A percentile compares a stretch with the other conserved stretches of the same genome.
Evolutionary conservation across 2,329 filamentous ascomycete genomes (phyloP).

Genomic region (Pyrenochaeta sp.): DNA sequence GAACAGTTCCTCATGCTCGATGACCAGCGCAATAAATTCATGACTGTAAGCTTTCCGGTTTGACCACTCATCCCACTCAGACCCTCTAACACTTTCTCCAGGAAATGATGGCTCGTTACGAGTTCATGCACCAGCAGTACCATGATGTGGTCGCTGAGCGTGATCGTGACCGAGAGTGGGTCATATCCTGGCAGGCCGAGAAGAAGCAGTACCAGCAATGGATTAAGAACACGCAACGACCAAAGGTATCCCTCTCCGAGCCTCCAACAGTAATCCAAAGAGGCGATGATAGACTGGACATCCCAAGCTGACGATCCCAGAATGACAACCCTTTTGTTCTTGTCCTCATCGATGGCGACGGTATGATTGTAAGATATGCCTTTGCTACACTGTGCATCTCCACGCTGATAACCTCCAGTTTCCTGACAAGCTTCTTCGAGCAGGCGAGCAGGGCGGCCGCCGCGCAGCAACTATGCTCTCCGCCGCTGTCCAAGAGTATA

Average conservation of each 20-base stretch:
- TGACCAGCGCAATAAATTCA: constrained; percentile 39
- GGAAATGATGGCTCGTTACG: constrained; percentile 52
- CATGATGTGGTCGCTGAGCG: constrained; percentile 32
- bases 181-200: constrained; percentile 25
- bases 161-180: constrained; percentile 30
- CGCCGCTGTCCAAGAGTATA: constrained; percentile 52
- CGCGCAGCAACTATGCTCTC: constrained; percentile 61
- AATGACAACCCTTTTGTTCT: constrained; percentile 59
- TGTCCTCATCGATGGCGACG: constrained; percentile 64
- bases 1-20: constrained; percentile 40
- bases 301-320: constrained; percentile 6
- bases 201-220: constrained; percentile 27
- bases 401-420: constrained; percentile 46
- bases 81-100: constrained; percentile 22
- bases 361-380: constrained; percentile 51
- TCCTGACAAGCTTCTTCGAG: constrained; percentile 57
- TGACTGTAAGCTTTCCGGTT: constrained; percentile 35
- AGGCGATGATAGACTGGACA: too few relatives aligned
- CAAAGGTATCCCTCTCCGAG: constrained; percentile 41
- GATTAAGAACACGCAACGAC: constrained; percentile 25
- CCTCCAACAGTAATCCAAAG: too few relatives aligned
- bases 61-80: neutral
- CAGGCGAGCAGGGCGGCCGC: constrained; percentile 61
- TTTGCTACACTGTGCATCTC: neutral
- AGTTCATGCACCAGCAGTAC: constrained; percentile 44